A percentile compares a stretch with the other conserved stretches of the same genome.
Conservation (phyloP, 2,329 filamentous ascomycete species). For the Monosporascus sp. region DNA sequence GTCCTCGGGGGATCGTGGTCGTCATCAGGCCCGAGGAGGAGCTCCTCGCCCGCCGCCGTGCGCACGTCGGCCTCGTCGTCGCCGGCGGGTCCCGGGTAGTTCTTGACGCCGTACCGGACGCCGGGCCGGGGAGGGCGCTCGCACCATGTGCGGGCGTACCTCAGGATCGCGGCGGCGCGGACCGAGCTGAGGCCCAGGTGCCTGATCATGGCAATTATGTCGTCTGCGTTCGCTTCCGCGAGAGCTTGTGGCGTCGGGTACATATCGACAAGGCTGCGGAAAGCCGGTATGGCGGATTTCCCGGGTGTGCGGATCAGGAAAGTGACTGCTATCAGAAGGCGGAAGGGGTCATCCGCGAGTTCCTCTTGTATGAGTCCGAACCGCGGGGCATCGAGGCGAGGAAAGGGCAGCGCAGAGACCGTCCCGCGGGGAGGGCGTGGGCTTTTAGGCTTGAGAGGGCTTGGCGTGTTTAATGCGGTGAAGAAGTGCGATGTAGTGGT, state of each 20-base stretch:
- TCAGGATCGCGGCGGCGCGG: slow-evolving; percentile 62
- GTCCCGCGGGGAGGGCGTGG: slow-evolving; percentile 35
- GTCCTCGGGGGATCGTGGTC: background rate
- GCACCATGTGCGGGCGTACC: slow-evolving; percentile 65
- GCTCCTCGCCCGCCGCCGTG: slow-evolving; percentile 3
- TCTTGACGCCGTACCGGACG: slow-evolving; percentile 46
- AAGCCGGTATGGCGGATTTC: slow-evolving; percentile 66
- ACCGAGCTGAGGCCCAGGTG: slow-evolving; percentile 67
- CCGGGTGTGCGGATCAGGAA: slow-evolving; percentile 81
- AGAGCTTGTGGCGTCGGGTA: slow-evolving; percentile 65
- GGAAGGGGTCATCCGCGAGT: slow-evolving; percentile 69
- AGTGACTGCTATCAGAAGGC: slow-evolving; percentile 73
- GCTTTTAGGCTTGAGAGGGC: slow-evolving; percentile 14
- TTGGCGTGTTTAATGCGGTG: slow-evolving; percentile 2
- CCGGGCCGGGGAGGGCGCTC: slow-evolving; percentile 54
- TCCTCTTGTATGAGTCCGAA: slow-evolving; percentile 86
- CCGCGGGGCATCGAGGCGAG: slow-evolving; percentile 51
- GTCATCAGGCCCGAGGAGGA: background rate
- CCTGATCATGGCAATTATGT: slow-evolving; percentile 57
- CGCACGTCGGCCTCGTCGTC: slow-evolving; percentile 25
- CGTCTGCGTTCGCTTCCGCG: slow-evolving; percentile 47
- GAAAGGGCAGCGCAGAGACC: slow-evolving; percentile 58
- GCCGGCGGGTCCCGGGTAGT: slow-evolving; percentile 30
- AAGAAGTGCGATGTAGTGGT: slow-evolving; percentile 31
- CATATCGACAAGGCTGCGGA: slow-evolving; percentile 59